Conservation (phyloP, 1,139 yeast genomes). For the Scheffersomyces lignicola region DNA sequence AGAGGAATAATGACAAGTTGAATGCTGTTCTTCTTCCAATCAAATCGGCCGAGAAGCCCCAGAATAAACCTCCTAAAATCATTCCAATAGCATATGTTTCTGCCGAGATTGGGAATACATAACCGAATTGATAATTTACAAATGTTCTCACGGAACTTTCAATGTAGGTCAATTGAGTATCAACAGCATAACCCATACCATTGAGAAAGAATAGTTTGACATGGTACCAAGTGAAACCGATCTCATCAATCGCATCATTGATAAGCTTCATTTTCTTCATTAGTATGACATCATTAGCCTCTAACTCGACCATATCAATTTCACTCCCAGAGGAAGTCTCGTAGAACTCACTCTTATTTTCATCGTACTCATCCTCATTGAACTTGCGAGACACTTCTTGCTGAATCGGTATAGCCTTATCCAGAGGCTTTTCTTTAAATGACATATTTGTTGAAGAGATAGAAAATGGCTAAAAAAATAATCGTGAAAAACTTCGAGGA, state of each 20-base stretch:
- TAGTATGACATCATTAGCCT: conserved; percentile 24
- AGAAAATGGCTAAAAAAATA: too few relatives aligned
- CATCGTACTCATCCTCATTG: not conserved
- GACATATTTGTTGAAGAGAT: too few relatives aligned
- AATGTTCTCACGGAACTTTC: conserved; percentile 39
- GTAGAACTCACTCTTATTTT: conserved; percentile 1
- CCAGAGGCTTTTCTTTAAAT: too few relatives aligned
- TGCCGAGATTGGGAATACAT: conserved; percentile 30
- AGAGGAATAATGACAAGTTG: conserved; percentile 50
- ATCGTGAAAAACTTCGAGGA: conserved; percentile 1
- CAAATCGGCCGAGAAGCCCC: conserved; percentile 62
- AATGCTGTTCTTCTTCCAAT: conserved; percentile 60
- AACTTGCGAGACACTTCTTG: not conserved
- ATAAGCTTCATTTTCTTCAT: conserved; percentile 28
- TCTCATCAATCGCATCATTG: conserved; percentile 36
- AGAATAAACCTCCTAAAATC: conserved; percentile 54
- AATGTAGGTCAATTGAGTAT: conserved; percentile 52
- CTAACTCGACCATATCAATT: conserved; percentile 25
- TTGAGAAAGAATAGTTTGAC: conserved; percentile 41
- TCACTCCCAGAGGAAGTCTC: conserved; percentile 11
- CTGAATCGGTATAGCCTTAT: not conserved
- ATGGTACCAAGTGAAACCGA: conserved; percentile 38
- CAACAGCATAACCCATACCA: conserved; percentile 68
- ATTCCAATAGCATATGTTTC: conserved; percentile 43
- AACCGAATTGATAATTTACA: conserved; percentile 44